Conservation (phyloP, 208 protist species). For the Wallacemonas rigidus region DNA sequence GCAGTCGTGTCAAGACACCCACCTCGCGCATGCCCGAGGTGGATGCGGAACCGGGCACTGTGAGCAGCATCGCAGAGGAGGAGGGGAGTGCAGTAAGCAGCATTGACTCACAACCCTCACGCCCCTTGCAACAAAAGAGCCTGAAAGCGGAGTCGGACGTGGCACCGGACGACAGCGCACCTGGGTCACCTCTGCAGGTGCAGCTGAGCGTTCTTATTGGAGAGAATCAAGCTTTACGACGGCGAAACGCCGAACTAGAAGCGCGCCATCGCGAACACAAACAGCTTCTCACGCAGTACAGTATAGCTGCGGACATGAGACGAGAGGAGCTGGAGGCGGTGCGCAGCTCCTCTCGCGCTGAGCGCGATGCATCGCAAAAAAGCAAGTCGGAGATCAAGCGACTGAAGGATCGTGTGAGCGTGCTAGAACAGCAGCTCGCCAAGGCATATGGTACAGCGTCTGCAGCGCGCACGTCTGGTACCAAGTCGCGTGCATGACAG, state of each 20-base stretch:
- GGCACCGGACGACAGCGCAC: not conserved
- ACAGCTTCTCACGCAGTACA: slow-evolving; percentile 7
- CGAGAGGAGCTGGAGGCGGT: not conserved
- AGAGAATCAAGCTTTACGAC: slow-evolving; percentile 18
- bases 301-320: slow-evolving; percentile 1
- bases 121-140: not conserved
- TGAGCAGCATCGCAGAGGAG: slow-evolving; percentile 14
- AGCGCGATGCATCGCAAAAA: not conserved
- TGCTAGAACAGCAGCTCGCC: slow-evolving; percentile 9
- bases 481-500: not conserved
- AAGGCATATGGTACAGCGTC: slow-evolving; percentile 7
- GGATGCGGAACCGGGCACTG: not conserved
- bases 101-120: not conserved
- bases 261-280: slow-evolving; percentile 17
- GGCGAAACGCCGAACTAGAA: slow-evolving; percentile 26
- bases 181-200: not conserved
- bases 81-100: not conserved
- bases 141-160: not conserved
- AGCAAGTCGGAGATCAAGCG: slow-evolving; percentile 11
- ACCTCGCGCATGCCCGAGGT: not conserved
- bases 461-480: not conserved
- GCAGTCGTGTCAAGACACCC: not conserved
- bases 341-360: not conserved
- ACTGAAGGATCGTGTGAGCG: slow-evolving; percentile 19
- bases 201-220: slow-evolving; percentile 13